Evolutionary conservation across 176 grass and related monocot species (phyloP), one percentile per base, ranked within the genome.

Genomic region (Miscanthus lutarioriparius): DNA sequence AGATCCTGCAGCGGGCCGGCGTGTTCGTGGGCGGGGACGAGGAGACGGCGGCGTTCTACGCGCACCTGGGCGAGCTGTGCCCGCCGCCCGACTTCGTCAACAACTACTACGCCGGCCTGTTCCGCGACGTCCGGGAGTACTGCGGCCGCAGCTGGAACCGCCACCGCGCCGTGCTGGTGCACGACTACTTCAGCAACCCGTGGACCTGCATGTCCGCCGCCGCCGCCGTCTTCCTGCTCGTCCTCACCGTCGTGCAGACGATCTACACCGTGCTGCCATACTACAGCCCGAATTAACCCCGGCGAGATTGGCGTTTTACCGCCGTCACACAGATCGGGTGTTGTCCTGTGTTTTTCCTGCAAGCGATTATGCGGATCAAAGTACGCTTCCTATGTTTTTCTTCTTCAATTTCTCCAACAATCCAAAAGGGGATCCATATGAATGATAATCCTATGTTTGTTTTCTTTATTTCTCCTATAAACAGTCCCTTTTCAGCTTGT

Each of bases 121-220:
- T 77, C 43, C 33, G 72, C 9, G 79, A 78, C 66, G 88, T 90
- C 6, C 6, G 26, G 35, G 53, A 3, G 26, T 78, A 90, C 72
- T 45, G 79, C 43, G 88, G 83, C 0, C 79, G 73, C 2, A 86
- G 88, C 83, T 90, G 88, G 88, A 90, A 90, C 73, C 20, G 79
- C 0, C 88, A 90, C 78, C 83, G 88, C 43, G 79, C 83, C 54
- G 73, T 90, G 43, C 83, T 90, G 19, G 73, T 61, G 56, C 88
- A 90, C 58, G 88, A 90, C 72, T 90, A 86, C 83, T 90, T 90
- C 56, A 82, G 88, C 66, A 90, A 90, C 72, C 88, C 88, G 0
- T 90, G 88, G 88, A 90, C 88, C 35, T 82, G 72, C 56, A 90
- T 90, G 88, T 90, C 88, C 56, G 88, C 83, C 78, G 83, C 88